A percentile compares a stretch with the other conserved stretches of the same genome.
Conservation (phyloP, 2,329 filamentous ascomycete species). For the Exophiala oligosperma region DNA sequence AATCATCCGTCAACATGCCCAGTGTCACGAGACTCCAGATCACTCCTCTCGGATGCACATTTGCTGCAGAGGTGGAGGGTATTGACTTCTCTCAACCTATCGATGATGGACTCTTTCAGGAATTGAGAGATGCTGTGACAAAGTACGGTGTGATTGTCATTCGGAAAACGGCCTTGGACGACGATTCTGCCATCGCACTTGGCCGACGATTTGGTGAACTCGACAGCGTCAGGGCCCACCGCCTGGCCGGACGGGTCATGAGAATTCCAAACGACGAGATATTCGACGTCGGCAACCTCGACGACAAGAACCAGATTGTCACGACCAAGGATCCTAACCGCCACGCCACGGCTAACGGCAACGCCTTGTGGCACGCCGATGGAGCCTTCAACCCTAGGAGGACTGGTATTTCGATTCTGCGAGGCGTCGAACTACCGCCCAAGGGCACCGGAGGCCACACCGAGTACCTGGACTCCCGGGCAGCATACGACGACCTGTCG, state of each 20-base stretch:
- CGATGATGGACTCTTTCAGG: not conserved
- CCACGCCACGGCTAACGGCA: constrained; percentile 1
- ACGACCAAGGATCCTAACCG: constrained; percentile 1
- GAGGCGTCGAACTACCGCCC: not conserved
- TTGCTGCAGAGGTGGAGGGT: constrained; percentile 3
- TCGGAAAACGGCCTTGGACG: not conserved
- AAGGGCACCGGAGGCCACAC: constrained; percentile 1
- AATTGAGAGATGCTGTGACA: not conserved
- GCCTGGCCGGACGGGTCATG: not conserved
- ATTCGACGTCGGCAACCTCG: constrained; percentile 1
- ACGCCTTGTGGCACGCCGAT: constrained; percentile 6
- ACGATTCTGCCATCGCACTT: not conserved
- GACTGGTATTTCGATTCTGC: not conserved
- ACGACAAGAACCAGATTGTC: constrained; percentile 4
- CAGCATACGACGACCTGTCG: constrained; percentile 11
- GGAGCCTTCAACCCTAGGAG: not conserved
- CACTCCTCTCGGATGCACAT: not conserved
- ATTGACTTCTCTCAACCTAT: constrained; percentile 5
- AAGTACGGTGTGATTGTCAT: constrained; percentile 6
- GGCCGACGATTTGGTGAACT: constrained; percentile 1
- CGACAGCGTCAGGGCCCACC: not conserved
- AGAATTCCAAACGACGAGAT: constrained; percentile 4
- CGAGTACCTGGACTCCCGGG: constrained; percentile 4
- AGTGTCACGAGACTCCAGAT: constrained; percentile 3
- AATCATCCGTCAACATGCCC: not conserved